phyloP scores from a whole-genome alignment of 306 rosid genomes.

The Trichosanthes truncata region DNA sequence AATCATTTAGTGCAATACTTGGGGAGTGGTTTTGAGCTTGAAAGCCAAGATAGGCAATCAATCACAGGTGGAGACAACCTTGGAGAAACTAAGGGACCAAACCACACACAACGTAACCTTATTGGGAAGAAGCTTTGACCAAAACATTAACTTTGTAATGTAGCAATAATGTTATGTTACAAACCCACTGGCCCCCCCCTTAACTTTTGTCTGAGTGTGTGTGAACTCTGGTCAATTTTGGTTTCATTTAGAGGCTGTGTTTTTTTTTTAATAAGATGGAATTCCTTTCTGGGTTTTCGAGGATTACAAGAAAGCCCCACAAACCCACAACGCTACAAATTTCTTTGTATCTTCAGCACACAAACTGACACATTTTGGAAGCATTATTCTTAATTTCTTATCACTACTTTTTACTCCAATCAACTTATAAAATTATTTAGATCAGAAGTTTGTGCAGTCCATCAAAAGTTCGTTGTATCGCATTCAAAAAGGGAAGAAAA shows the following conservation, averaged over 20 bases:
- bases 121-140: slow-evolving; percentile 8
- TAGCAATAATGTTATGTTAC: background rate
- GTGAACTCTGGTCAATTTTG: background rate
- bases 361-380: background rate
- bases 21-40: slow-evolving; percentile 7
- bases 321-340: background rate
- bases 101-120: slow-evolving; percentile 8
- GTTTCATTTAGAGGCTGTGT: background rate
- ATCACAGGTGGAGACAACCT: slow-evolving; percentile 49
- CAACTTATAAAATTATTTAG: background rate
- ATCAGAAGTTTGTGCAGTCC: background rate
- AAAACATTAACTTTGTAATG: slow-evolving; percentile 6
- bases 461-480: background rate
- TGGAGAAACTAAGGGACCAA: slow-evolving; percentile 24
- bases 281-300: slow-evolving; percentile 12
- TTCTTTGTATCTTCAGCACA: background rate
- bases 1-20: background rate
- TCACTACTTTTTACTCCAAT: slow-evolving; percentile 11
- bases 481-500: background rate
- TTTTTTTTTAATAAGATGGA: background rate
- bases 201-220: background rate
- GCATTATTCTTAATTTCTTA: background rate
- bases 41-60: slow-evolving; percentile 10
- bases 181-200: background rate
- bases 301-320: slow-evolving; percentile 10